Evolutionary conservation across 78 protist species (phyloP), one percentile per base, ranked within the genome.

Genomic region (Dictyostelium intermedium): DNA sequence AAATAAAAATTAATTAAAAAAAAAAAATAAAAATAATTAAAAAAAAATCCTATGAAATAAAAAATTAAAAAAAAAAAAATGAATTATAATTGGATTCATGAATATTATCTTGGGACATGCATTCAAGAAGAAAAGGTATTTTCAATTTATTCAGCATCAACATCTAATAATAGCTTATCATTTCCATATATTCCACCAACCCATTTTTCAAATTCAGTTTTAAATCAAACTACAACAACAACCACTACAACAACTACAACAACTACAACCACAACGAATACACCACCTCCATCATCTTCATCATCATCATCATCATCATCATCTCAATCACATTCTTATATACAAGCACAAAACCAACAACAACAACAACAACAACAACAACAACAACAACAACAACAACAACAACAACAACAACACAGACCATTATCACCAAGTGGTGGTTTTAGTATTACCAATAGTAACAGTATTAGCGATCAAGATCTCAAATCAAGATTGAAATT

Each of bases 91-190:
- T 66, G 74, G 74, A 27, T 66, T 27, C 32, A 66, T 27, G 74
- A 66, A 66, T 66, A 27, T 66, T 56, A 56, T 20, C 66, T 56
- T 56, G 66, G 66, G 66, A 20, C 66, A 56, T 66, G 74, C 11
- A 27, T 86, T 6, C 92, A 86, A 37, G 92, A 86, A 10, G 92
- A 86, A 39, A 86, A 86, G 43, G 30, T 86, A 23, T 86, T 86
- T 76, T 77, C 92, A 32, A 34, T 86, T 11, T 86, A 72, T 39
- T 39, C 30, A 3, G 82, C 82, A 34, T 72, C 79, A 2, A 34
- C 45, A 34, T 30, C 79, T 0, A 72, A 72, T 72, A 72, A 72
- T 18, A 32, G 39, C 18, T 32, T 18, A 14, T 30, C 45, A 34
- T 72, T 72, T 34, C 79, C 79, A 9, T 56, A n/a, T 3, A 34